Conservation (phyloP, 306 rosid species). For the Echinosophora koreensis region DNA sequence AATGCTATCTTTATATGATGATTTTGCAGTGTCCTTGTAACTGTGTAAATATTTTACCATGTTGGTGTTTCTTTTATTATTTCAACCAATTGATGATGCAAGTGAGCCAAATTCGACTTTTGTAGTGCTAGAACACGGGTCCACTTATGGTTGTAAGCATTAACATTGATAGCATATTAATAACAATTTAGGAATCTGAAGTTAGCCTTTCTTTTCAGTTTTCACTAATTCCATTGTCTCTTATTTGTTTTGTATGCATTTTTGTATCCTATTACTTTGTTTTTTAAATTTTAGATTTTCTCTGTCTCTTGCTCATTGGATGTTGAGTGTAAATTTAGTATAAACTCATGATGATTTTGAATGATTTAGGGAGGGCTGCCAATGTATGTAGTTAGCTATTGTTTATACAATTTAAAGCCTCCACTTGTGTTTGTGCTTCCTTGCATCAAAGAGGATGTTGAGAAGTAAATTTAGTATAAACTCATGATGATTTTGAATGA, state of each 20-base stretch:
- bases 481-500: slow-evolving; percentile 33
- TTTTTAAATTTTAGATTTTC: slow-evolving; percentile 12
- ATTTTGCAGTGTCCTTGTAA: background rate
- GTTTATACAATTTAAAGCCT: slow-evolving; percentile 72
- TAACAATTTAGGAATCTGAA: slow-evolving; percentile 5
- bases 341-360: slow-evolving; percentile 31
- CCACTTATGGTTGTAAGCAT: slow-evolving; percentile 8
- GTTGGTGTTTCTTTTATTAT: background rate
- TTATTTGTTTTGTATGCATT: slow-evolving; percentile 1
- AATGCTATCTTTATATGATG: background rate
- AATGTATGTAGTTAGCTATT: slow-evolving; percentile 92
- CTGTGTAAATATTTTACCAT: background rate
- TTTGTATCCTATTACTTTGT: slow-evolving; percentile 14
- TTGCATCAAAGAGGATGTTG: too few relatives aligned
- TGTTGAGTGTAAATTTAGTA: slow-evolving; percentile 18
- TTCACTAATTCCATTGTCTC: background rate
- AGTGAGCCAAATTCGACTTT: too few relatives aligned
- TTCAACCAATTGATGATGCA: too few relatives aligned
- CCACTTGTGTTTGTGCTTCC: too few relatives aligned
- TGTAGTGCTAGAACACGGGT: slow-evolving; percentile 7
- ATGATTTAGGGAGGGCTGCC: slow-evolving; percentile 91
- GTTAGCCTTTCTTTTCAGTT: slow-evolving; percentile 27
- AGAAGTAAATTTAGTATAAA: slow-evolving; percentile 25
- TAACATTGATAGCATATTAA: background rate
- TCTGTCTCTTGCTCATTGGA: slow-evolving; percentile 10